Base-by-base conservation (phyloP, 2,329 filamentous ascomycete species). In the Lecanicillium sp. region DNA sequence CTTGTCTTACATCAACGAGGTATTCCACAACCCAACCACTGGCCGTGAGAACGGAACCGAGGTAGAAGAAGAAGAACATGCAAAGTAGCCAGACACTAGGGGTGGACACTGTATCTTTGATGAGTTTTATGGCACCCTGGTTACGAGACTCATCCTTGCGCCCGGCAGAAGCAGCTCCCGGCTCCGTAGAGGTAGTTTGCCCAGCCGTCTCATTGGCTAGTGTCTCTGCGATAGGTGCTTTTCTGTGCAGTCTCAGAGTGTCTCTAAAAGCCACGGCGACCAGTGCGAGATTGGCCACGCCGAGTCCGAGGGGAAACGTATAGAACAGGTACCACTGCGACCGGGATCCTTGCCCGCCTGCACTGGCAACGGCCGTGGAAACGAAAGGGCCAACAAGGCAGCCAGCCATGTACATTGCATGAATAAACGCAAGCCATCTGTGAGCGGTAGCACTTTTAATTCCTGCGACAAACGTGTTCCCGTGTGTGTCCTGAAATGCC, bases 1-100 rank as follows among this genome's bases (percentile, higher is more conserved):
- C 77, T 3, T 71, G 59, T 0, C 78, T 71, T n/a, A 76, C 73
- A 3, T 68, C 65, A 6, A 81, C 71, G 3, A 83, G 64, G 40
- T 77, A 83, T 46, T 81, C 75, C 2, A 82, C 77, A 0, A 81
- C 70, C 79, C 77, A 83, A 2, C 79, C 77, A 43, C 61, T 55
- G 0, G 74, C 70, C 0, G 77, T 81, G 3, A 78, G 66, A 2
- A 51, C 53, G 0, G 67, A 69, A 0, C 79, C 78, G 0, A 82
- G 60, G 37, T 74, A 72, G 52, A 81, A 79, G 57, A 81, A 81
- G 58, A 75, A 82, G 53, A 79, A 81, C 2, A 78, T 39, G 35
- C 75, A 76, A 3, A 82, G 50, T 0, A 78, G 52, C 72, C 77
- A 81, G 4, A 82, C 58, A 4, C 62, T 64, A 13, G 60, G 68